Evolutionary conservation across 495 filamentous ascomycete species (phyloP).

Genomic region (Poronia punctata): DNA sequence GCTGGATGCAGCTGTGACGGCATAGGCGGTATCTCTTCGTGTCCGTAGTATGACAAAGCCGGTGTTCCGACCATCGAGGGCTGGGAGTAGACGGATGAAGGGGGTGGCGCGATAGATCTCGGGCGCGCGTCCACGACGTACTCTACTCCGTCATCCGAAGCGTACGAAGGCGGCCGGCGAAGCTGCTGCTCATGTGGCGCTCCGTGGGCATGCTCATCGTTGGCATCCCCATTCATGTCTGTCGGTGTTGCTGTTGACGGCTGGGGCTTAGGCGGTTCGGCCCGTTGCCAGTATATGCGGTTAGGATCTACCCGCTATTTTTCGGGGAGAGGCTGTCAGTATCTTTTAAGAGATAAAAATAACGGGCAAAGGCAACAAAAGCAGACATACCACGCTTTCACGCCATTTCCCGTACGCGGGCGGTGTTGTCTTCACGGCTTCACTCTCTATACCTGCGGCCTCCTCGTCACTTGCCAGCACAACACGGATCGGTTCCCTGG

Average conservation of each 20-base stretch:
- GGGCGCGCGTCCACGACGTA: conserved; percentile 60
- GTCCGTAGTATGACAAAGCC: conserved; percentile 16
- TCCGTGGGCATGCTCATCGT: conserved; percentile 18
- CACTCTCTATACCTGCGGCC: conserved; percentile 43
- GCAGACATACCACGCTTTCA: conserved; percentile 64
- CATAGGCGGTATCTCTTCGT: too few relatives aligned
- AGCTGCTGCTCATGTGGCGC: too few relatives aligned
- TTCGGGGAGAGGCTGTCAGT: conserved; percentile 8
- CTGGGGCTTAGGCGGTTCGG: conserved; percentile 22
- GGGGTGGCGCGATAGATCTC: conserved; percentile 39
- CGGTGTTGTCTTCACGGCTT: conserved; percentile 54
- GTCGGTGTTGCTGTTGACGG: background rate
- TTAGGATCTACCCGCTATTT: conserved; percentile 67
- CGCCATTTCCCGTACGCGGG: conserved; percentile 88
- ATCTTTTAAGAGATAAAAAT: conserved; percentile 17
- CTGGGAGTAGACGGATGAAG: conserved; percentile 5
- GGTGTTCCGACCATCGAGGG: background rate
- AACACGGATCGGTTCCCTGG: conserved; percentile 54
- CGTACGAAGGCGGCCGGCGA: conserved; percentile 61
- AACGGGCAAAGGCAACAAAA: conserved; percentile 1
- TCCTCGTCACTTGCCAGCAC: conserved; percentile 58
- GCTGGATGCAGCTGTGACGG: conserved; percentile 42
- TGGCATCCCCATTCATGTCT: conserved; percentile 14
- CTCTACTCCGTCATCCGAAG: conserved; percentile 62
- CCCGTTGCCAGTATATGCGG: conserved; percentile 70